phyloP scores from a whole-genome alignment of 108 stramenopile species.

The Nitzschia inconspicua region DNA sequence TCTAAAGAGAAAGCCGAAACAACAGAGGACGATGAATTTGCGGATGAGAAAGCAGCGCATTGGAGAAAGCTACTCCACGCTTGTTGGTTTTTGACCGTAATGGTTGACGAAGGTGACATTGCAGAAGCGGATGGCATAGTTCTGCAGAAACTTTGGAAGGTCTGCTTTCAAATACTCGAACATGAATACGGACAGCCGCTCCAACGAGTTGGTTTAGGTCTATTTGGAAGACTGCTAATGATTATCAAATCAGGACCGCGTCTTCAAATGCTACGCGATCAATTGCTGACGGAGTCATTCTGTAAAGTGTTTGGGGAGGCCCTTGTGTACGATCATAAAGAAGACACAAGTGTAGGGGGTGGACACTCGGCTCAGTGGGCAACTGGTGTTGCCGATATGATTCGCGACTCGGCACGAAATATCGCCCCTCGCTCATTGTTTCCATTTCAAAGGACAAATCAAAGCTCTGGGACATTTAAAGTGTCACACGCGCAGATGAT shows the following conservation, averaged over 20 bases:
- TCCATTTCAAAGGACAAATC: constrained; percentile 80
- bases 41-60: constrained; percentile 51
- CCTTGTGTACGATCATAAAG: constrained; percentile 79
- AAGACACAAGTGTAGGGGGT: constrained; percentile 81
- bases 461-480: constrained; percentile 74
- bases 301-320: constrained; percentile 66
- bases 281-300: constrained; percentile 47
- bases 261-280: constrained; percentile 24
- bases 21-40: constrained; percentile 31
- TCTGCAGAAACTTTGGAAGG: constrained; percentile 45
- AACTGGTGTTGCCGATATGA: constrained; percentile 78
- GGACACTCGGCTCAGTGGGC: constrained; percentile 86
- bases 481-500: constrained; percentile 75
- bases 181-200: constrained; percentile 81
- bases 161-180: constrained; percentile 66
- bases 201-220: constrained; percentile 76
- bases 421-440: constrained; percentile 70
- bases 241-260: constrained; percentile 24
- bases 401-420: constrained; percentile 72
- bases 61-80: constrained; percentile 83
- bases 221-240: constrained; percentile 67
- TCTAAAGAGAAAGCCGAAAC: constrained; percentile 20
- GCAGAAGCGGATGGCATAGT: constrained; percentile 18
- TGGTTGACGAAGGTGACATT: constrained; percentile 66
- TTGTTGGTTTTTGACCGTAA: constrained; percentile 71